Percentiles rank a stretch among this genome's conserved stretches.
Conservation (phyloP, 768 basidiomycete genomes). For the Termitomyces sp. region DNA sequence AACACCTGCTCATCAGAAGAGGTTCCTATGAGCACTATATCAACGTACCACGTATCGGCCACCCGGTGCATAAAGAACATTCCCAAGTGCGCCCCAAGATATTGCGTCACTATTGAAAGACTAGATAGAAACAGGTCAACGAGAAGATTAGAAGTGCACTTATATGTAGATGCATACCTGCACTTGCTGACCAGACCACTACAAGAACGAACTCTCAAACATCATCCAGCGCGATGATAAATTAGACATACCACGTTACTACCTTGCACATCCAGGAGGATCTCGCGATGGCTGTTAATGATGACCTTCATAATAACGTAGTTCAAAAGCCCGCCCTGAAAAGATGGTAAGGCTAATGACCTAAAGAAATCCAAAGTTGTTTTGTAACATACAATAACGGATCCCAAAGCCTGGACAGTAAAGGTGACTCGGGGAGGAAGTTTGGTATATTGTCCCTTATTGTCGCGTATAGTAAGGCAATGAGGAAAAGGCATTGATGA, state of each 20-base stretch:
- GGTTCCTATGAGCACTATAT: neutral
- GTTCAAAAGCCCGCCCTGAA: conserved; percentile 41
- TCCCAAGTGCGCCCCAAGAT: conserved; percentile 51
- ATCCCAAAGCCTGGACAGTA: conserved; percentile 45
- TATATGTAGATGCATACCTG: neutral
- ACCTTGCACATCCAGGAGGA: conserved; percentile 12
- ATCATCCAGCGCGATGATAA: too few species aligned
- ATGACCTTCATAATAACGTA: conserved; percentile 48
- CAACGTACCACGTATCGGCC: conserved; percentile 34
- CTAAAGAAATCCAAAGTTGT: neutral
- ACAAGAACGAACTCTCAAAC: neutral
- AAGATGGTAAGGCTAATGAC: neutral
- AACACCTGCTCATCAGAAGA: neutral
- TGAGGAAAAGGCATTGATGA: neutral
- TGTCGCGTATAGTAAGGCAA: neutral
- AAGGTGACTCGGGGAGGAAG: conserved; percentile 58
- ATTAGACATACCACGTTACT: conserved; percentile 5
- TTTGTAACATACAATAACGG: conserved; percentile 35
- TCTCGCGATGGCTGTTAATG: neutral
- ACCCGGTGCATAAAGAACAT: conserved; percentile 38
- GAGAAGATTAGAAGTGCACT: neutral
- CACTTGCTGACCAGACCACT: conserved; percentile 49
- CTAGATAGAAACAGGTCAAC: conserved; percentile 19
- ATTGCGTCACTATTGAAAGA: conserved; percentile 47
- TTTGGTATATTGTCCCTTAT: conserved; percentile 39